These are phyloP conservation scores for Pseudocercospora fuligena DNA, from an alignment of 2,329 filamentous ascomycete species.

Conservation along the genomic window DNA sequence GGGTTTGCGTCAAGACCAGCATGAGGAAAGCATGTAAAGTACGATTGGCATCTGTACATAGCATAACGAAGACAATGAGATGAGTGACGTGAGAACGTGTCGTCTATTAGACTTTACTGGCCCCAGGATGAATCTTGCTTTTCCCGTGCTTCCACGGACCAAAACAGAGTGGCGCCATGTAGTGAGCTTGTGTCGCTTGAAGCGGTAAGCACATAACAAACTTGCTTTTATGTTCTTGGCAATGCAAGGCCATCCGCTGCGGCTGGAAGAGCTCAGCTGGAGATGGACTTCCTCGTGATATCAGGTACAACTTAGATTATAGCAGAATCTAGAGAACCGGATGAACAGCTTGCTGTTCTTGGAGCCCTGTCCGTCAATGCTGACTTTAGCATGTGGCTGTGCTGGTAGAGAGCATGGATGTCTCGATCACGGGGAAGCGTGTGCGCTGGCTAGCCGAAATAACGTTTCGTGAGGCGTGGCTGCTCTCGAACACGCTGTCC, in stretches of 20 bases:
- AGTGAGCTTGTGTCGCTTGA: not conserved
- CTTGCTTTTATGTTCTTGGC: not conserved
- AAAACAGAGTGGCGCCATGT: slow-evolving; percentile 3
- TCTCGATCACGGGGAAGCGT: not conserved
- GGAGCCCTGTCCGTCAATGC: not conserved
- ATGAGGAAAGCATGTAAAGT: not conserved
- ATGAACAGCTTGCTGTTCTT: too few species aligned
- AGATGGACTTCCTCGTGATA: not conserved
- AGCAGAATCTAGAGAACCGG: too few species aligned
- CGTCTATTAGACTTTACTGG: not conserved
- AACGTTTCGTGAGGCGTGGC: slow-evolving; percentile 1
- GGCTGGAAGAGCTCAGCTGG: not conserved
- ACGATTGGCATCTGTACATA: not conserved
- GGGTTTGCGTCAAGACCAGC: not conserved
- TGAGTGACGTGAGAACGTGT: not conserved
- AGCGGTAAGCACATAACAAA: not conserved
- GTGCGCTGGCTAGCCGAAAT: not conserved
- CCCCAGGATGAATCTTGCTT: not conserved
- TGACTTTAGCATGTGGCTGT: not conserved
- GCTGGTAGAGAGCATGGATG: not conserved
- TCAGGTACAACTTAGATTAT: not conserved
- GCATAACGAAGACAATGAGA: not conserved
- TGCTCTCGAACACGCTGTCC: slow-evolving; percentile 8
- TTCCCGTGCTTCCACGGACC: not conserved
- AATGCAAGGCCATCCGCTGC: not conserved